Conservation (phyloP, 768 basidiomycete genomes). For the Tricholoma hemisulphureum region DNA sequence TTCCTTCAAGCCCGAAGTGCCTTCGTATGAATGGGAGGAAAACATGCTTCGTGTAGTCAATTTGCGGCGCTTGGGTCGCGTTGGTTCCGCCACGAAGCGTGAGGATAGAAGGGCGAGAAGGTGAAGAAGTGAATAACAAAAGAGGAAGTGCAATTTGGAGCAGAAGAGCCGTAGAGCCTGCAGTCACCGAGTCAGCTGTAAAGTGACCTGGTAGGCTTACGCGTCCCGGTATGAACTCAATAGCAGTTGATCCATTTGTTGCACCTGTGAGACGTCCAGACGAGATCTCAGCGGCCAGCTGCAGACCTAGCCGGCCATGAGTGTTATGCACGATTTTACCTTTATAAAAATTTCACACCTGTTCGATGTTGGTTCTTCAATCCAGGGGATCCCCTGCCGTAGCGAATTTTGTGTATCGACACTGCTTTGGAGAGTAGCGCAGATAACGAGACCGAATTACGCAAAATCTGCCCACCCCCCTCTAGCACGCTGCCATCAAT, state of each 20-base stretch:
- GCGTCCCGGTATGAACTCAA: slow-evolving; percentile 57
- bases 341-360: slow-evolving; percentile 36
- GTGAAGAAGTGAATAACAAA: slow-evolving; percentile 50
- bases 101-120: slow-evolving; percentile 41
- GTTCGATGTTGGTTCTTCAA: slow-evolving; percentile 72
- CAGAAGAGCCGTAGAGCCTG: slow-evolving; percentile 69
- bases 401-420: slow-evolving; percentile 59
- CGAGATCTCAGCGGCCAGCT: slow-evolving; percentile 62
- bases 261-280: slow-evolving; percentile 55
- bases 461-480: slow-evolving; percentile 72
- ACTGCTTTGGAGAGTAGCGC: slow-evolving; percentile 61
- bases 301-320: slow-evolving; percentile 52
- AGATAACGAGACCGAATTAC: slow-evolving; percentile 67
- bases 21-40: slow-evolving; percentile 65
- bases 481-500: slow-evolving; percentile 53
- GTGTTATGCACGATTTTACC: too few species aligned
- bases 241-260: slow-evolving; percentile 46
- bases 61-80: slow-evolving; percentile 66
- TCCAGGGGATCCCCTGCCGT: slow-evolving; percentile 57
- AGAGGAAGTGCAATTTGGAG: slow-evolving; percentile 72
- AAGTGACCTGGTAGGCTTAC: slow-evolving; percentile 42
- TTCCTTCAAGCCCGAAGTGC: slow-evolving; percentile 49
- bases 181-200: slow-evolving; percentile 52
- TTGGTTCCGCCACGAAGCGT: slow-evolving; percentile 72
- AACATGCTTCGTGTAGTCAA: slow-evolving; percentile 67